Percentiles rank a stretch among this genome's conserved stretches.
Evolutionary conservation across 495 filamentous ascomycete genomes (phyloP).

Genomic region (Choiromyces venosus): DNA sequence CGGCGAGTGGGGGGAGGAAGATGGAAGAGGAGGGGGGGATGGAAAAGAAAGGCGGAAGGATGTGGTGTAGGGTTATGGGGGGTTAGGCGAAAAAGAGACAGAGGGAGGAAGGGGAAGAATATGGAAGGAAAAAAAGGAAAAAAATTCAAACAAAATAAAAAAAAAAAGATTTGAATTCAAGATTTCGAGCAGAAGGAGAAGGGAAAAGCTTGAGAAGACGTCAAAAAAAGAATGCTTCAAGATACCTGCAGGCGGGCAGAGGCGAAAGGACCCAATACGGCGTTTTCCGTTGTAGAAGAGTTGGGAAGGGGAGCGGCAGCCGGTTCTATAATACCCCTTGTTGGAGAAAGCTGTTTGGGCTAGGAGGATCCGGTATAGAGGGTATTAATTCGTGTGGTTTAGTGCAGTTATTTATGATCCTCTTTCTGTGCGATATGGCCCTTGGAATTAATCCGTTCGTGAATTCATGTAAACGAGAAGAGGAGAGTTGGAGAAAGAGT

Average conservation of each 20-base stretch:
- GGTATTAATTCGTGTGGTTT: not conserved
- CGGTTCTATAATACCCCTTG: not conserved
- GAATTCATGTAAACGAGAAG: not conserved
- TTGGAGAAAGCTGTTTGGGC: not conserved
- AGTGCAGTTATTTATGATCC: slow-evolving; percentile 1
- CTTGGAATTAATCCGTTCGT: not conserved
- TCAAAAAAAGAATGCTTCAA: slow-evolving; percentile 16
- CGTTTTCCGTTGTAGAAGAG: slow-evolving; percentile 28
- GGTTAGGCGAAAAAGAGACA: slow-evolving; percentile 5
- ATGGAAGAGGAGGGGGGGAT: slow-evolving; percentile 9
- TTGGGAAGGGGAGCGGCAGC: slow-evolving; percentile 16
- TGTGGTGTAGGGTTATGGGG: not conserved
- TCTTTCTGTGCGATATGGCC: not conserved
- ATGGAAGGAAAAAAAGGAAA: slow-evolving; percentile 11
- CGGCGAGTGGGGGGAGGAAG: slow-evolving; percentile 8
- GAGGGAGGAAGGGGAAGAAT: slow-evolving; percentile 11
- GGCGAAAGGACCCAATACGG: slow-evolving; percentile 22
- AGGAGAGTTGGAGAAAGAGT: not conserved
- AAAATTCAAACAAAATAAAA: slow-evolving; percentile 15
- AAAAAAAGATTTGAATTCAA: slow-evolving; percentile 4
- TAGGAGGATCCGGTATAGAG: not conserved
- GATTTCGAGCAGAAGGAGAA: slow-evolving; percentile 4
- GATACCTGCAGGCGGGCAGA: slow-evolving; percentile 36
- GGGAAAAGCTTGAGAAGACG: slow-evolving; percentile 18
- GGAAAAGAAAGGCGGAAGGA: not conserved